Conservation (phyloP, 768 basidiomycete species). For the Gymnopilus junonius region DNA sequence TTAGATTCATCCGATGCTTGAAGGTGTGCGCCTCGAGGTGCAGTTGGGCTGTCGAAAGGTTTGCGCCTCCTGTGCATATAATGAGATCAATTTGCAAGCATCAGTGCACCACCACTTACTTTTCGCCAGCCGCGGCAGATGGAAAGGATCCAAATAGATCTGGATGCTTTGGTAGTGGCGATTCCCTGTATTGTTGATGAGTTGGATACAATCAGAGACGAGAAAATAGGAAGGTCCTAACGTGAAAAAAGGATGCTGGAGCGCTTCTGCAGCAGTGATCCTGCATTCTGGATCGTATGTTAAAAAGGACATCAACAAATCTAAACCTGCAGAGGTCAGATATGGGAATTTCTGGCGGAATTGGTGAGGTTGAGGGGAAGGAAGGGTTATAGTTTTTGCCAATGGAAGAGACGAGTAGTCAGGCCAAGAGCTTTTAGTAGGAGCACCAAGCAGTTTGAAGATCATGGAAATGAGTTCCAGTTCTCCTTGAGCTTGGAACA, state of each 20-base stretch:
- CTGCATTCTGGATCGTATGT: conserved; percentile 89
- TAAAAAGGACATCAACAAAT: conserved; percentile 80
- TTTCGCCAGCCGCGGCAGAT: conserved; percentile 94
- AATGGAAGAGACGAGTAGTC: conserved; percentile 80
- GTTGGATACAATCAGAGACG: neutral
- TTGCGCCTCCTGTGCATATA: conserved; percentile 63
- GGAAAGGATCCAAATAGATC: conserved; percentile 97
- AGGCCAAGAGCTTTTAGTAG: conserved; percentile 86
- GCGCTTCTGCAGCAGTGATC: conserved; percentile 88
- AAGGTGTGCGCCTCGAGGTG: conserved; percentile 77
- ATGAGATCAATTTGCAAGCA: conserved; percentile 4
- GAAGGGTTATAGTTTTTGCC: conserved; percentile 76
- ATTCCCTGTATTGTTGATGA: conserved; percentile 62
- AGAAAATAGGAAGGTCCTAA: conserved; percentile 36
- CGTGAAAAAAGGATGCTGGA: conserved; percentile 93
- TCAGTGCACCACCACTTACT: conserved; percentile 50
- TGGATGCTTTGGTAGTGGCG: conserved; percentile 94
- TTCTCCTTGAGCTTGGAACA: conserved; percentile 98
- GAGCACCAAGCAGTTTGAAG: conserved; percentile 94
- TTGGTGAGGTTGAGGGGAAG: conserved; percentile 73
- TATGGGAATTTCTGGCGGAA: conserved; percentile 88
- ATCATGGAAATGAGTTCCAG: conserved; percentile 93
- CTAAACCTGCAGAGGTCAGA: conserved; percentile 81
- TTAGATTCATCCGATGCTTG: conserved; percentile 71
- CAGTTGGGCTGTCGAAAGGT: conserved; percentile 79